phyloP scores from a whole-genome alignment of 176 grass and related monocot genomes.

The Lolium multiflorum region DNA sequence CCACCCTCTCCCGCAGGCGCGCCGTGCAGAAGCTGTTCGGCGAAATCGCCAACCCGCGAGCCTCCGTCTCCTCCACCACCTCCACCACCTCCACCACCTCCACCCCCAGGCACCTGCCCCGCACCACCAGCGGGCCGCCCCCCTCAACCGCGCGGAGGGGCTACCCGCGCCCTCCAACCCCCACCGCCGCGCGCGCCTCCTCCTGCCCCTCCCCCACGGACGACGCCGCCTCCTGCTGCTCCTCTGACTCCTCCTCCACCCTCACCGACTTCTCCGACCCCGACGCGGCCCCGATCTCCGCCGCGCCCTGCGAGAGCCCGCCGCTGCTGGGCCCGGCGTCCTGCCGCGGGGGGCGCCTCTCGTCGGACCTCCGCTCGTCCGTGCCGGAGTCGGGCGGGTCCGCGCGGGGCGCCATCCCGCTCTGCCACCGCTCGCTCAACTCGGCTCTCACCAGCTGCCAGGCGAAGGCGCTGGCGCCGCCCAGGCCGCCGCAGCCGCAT shows the following conservation, averaged over 20 bases:
- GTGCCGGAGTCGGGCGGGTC: conserved; percentile 62
- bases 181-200: conserved; percentile 36
- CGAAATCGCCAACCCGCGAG: conserved; percentile 50
- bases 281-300: conserved; percentile 28
- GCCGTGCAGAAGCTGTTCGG: conserved; percentile 78
- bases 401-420: conserved; percentile 57
- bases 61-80: conserved; percentile 21
- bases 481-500: conserved; percentile 75
- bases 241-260: conserved; percentile 53
- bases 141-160: conserved; percentile 24
- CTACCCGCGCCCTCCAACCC: conserved; percentile 54
- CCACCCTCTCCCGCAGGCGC: conserved; percentile 45
- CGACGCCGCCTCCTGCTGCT: conserved; percentile 45
- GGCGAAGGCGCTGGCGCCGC: conserved; percentile 28
- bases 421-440: conserved; percentile 76
- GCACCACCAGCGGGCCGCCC: conserved; percentile 38
- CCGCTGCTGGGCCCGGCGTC: conserved; percentile 51
- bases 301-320: conserved; percentile 72
- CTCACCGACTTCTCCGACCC: conserved; percentile 59
- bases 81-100: background rate
- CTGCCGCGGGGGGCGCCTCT: conserved; percentile 47
- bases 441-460: conserved; percentile 61
- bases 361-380: conserved; percentile 73
- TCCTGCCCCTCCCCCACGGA: conserved; percentile 41
- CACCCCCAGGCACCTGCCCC: conserved; percentile 28